Evolutionary conservation across 2,329 filamentous ascomycete species (phyloP).

Genomic region (Knufia petricola): DNA sequence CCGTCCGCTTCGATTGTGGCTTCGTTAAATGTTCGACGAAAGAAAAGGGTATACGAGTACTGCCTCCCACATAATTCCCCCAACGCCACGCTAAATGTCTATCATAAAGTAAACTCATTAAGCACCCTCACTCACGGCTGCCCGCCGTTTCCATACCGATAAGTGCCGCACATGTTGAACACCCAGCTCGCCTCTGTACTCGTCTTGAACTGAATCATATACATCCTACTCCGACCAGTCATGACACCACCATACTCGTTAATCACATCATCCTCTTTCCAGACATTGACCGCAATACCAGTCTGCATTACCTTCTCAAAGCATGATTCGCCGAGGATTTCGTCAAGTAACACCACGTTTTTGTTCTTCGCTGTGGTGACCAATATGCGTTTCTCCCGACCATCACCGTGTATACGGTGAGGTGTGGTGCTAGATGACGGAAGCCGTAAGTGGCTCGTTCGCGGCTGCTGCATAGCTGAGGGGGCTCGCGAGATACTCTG

Average conservation of each 20-base stretch:
- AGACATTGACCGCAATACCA: conserved; percentile 81
- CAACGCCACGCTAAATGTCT: neutral
- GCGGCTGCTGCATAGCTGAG: conserved; percentile 14
- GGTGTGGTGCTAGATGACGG: conserved; percentile 22
- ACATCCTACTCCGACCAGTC: conserved; percentile 47
- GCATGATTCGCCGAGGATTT: conserved; percentile 71
- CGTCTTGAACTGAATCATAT: conserved; percentile 55
- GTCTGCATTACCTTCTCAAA: conserved; percentile 76
- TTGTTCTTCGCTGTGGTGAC: conserved; percentile 53
- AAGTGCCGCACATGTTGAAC: conserved; percentile 44
- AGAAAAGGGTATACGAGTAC: too few species aligned
- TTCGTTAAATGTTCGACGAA: too few species aligned
- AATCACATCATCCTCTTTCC: conserved; percentile 61
- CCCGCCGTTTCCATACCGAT: conserved; percentile 35
- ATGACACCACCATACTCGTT: conserved; percentile 50
- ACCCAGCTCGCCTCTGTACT: conserved; percentile 46
- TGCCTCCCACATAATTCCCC: neutral
- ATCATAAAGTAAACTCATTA: neutral
- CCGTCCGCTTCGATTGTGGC: too few species aligned
- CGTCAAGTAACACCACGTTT: conserved; percentile 64
- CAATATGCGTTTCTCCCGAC: conserved; percentile 75
- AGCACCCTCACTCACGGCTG: neutral
- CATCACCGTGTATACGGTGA: conserved; percentile 45
- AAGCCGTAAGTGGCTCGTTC: conserved; percentile 23
- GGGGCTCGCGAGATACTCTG: conserved; percentile 19